Conservation (phyloP, 2,329 filamentous ascomycete species). For the Fusarium nanum region DNA sequence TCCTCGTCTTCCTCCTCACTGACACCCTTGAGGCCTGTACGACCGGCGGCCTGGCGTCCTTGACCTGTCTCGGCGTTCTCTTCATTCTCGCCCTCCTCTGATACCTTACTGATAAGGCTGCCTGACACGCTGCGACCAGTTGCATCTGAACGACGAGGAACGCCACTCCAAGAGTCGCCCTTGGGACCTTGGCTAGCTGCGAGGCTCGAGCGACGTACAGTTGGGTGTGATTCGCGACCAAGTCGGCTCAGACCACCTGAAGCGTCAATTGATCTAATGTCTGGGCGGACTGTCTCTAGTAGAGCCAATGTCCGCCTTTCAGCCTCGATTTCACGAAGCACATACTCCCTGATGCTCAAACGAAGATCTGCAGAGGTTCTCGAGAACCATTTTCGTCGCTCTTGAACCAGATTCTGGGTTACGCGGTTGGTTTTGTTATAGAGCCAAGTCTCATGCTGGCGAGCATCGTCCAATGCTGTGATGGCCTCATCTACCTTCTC, state of each 20-base stretch:
- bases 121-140: conserved; percentile 81
- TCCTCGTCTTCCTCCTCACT: conserved; percentile 91
- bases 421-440: conserved; percentile 88
- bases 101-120: conserved; percentile 72
- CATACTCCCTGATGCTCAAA: conserved; percentile 87
- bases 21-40: conserved; percentile 66
- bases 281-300: conserved; percentile 91
- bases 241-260: conserved; percentile 90
- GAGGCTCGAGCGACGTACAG: conserved; percentile 77
- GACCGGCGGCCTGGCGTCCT: conserved; percentile 53
- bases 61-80: conserved; percentile 54
- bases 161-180: conserved; percentile 98
- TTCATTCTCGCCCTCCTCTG: conserved; percentile 69
- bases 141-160: conserved; percentile 84
- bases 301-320: conserved; percentile 92
- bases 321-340: conserved; percentile 92
- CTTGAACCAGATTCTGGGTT: conserved; percentile 86
- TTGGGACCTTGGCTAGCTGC: conserved; percentile 93
- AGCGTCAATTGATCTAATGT: conserved; percentile 91
- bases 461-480: conserved; percentile 85
- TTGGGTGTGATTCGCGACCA: conserved; percentile 87
- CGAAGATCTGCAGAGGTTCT: conserved; percentile 88
- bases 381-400: conserved; percentile 91
- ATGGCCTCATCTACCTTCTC: conserved; percentile 99
- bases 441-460: conserved; percentile 82